Percentiles rank a stretch among this genome's conserved stretches.
These are phyloP conservation scores for Backusella sp. DNA, from an alignment of 192 early-diverging fungal genomes.

Conservation along the genomic window DNA sequence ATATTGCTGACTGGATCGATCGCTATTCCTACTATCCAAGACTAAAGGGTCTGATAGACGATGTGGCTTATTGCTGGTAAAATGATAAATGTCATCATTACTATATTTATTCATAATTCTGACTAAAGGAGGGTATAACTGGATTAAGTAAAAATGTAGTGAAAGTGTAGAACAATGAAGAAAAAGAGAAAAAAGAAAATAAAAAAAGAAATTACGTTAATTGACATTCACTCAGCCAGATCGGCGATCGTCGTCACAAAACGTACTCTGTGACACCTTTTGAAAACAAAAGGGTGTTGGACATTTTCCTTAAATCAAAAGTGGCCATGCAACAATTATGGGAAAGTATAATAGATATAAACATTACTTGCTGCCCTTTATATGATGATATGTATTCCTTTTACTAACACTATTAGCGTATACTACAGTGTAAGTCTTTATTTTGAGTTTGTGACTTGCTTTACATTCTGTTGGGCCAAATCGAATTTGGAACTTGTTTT, in stretches of 20 bases:
- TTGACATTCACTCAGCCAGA: neutral
- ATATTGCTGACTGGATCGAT: neutral
- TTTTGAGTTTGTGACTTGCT: neutral
- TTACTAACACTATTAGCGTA: no score
- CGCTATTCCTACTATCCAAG: neutral
- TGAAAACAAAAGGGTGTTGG: neutral
- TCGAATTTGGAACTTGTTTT: neutral
- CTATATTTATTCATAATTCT: neutral
- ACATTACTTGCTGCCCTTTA: no score
- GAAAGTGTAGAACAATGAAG: slow-evolving; percentile 10
- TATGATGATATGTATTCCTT: no score
- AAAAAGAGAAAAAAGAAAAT: neutral
- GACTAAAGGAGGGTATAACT: neutral
- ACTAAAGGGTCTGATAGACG: neutral
- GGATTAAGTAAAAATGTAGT: neutral
- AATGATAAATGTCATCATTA: neutral
- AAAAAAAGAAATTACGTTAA: neutral
- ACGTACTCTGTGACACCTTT: neutral
- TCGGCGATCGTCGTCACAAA: neutral
- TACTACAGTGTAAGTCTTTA: no score
- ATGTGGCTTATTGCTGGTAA: neutral
- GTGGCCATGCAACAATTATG: no score
- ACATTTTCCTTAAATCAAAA: no score
- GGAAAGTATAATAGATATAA: no score
- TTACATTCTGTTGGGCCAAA: neutral